phyloP scores from a whole-genome alignment of 176 grass and related monocot species.

The Stipa capillata region DNA sequence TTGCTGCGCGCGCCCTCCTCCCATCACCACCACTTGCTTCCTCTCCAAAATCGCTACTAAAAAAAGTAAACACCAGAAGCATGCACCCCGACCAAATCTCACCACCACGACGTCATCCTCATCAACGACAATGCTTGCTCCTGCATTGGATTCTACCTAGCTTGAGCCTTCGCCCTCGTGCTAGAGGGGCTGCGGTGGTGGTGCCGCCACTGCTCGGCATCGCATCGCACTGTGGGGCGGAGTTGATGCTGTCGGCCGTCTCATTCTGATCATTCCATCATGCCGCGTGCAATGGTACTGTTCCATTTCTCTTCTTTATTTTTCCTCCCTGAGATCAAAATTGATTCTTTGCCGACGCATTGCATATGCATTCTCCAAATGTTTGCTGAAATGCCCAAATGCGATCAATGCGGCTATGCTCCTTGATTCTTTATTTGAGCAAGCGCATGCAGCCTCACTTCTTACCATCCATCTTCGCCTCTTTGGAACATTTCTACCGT shows the following conservation, averaged over 20 bases:
- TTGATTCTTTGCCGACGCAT: background rate
- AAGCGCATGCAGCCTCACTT: background rate
- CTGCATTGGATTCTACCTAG: too few relatives aligned
- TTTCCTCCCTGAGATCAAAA: background rate
- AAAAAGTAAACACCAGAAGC: conserved; percentile 15
- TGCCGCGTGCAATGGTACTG: background rate
- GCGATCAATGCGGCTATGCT: too few relatives aligned
- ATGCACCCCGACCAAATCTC: background rate
- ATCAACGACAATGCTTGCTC: background rate
- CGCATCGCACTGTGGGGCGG: background rate
- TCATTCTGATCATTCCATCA: background rate
- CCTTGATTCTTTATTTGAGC: background rate
- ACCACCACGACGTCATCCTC: too few relatives aligned
- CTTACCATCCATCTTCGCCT: background rate
- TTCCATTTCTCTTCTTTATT: background rate
- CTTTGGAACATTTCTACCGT: background rate
- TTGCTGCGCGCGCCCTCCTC: background rate
- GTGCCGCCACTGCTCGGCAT: background rate
- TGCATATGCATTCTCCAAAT: background rate
- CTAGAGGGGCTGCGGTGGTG: too few relatives aligned
- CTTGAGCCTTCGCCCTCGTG: too few relatives aligned
- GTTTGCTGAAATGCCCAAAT: conserved; percentile 11
- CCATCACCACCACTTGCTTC: background rate
- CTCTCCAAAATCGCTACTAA: background rate
- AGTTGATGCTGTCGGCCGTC: background rate